These are phyloP conservation scores for Arabidopsis hybrid DNA, from an alignment of 441 rosid genomes.

Conservation along the genomic window DNA sequence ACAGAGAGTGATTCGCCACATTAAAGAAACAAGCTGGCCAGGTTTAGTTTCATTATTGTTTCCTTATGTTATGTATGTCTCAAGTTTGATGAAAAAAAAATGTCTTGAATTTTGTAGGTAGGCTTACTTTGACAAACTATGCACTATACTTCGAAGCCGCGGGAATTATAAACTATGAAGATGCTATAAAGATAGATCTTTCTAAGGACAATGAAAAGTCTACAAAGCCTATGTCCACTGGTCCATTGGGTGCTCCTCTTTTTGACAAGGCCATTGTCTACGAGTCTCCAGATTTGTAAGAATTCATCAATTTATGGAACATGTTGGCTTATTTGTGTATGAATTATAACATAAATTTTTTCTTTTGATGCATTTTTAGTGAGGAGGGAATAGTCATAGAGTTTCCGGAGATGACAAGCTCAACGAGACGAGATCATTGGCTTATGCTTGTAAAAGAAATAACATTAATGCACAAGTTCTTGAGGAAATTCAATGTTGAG, in stretches of 20 bases:
- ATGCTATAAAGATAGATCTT: slow-evolving; percentile 86
- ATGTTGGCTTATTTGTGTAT: background rate
- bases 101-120: slow-evolving; percentile 58
- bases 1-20: slow-evolving; percentile 88
- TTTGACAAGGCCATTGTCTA: slow-evolving; percentile 87
- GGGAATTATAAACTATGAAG: slow-evolving; percentile 70
- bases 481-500: slow-evolving; percentile 58
- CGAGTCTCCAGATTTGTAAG: slow-evolving; percentile 85
- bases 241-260: slow-evolving; percentile 98
- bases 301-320: background rate
- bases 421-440: slow-evolving; percentile 94
- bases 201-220: slow-evolving; percentile 56
- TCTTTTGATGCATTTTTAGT: slow-evolving; percentile 45
- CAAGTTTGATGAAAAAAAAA: background rate
- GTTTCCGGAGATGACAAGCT: slow-evolving; percentile 96
- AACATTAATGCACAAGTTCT: slow-evolving; percentile 78
- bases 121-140: slow-evolving; percentile 88
- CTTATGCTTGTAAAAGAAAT: slow-evolving; percentile 77
- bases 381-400: slow-evolving; percentile 84
- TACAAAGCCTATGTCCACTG: slow-evolving; percentile 78
- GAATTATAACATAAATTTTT: background rate
- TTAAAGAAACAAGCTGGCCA: slow-evolving; percentile 92
- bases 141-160: slow-evolving; percentile 95
- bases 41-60: slow-evolving; percentile 51
- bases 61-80: background rate